Base-by-base conservation (phyloP, 208 protist genomes). In the Novymonas esmeraldas region DNA sequence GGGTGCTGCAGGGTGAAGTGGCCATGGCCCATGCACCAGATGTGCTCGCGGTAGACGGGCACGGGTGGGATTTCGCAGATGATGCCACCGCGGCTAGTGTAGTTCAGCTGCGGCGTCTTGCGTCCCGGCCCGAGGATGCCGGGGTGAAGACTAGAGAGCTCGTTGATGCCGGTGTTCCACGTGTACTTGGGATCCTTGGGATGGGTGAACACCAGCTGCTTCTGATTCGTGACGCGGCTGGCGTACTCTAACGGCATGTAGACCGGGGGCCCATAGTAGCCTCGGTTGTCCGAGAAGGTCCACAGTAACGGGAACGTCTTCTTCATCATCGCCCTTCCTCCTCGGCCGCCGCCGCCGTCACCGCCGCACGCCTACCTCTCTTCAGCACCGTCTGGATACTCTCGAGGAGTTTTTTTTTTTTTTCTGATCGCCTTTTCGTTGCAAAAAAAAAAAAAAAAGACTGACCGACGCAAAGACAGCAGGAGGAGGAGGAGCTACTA, bases 171-270 rank as follows among this genome's bases (percentile, higher is more conserved):
- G 28, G 81, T 92, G 76, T 92, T 92, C 79, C 84, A 93, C 14
- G 74, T 82, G 64, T 89, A 93, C 78, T 95, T 95, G n/a, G 90
- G 90, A 41, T 95, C 90, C 7, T 72, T 80, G 6, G 90, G 90
- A 62, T 93, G 87, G 16, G 87, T 95, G 64, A 95, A 93, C 4
- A 69, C 62, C 24, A 93, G 79, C 45, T 84, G 87, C 64, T 93
- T 95, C 41, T 76, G 85, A 48, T 93, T 93, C 2, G 87, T 90
- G 31, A 95, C 79, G 16, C 90, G 90, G 29, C 78, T 90, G 22
- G 90, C 81, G 68, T 93, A 95, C 84, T 93, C 87, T 36, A 92
- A 41, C 16, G 90, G 90, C 82, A 95, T 93, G 72, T 93, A 93
- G 11, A 95, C 66, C 24, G 87, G 87, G 11, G 90, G 90, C 48